These are phyloP conservation scores for Colletotrichum sp. DNA, from an alignment of 2,329 filamentous ascomycete genomes.

Conservation along the genomic window DNA sequence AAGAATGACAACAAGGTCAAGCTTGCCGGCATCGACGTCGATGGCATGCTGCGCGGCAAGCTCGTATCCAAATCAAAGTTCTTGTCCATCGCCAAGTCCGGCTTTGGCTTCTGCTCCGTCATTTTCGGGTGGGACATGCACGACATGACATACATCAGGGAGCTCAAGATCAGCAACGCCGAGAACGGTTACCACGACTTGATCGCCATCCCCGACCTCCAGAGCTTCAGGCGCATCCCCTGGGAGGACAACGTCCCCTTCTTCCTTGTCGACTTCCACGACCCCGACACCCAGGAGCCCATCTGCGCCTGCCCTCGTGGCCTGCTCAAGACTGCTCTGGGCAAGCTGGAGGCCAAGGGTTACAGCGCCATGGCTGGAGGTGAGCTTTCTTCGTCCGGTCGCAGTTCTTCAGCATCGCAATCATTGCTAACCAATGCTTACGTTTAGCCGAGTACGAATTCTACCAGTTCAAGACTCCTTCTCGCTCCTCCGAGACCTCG, in stretches of 20 bases:
- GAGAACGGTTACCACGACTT: constrained; percentile 90
- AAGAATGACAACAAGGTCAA: constrained; percentile 80
- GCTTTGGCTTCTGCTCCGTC: constrained; percentile 94
- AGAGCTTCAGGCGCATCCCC: constrained; percentile 81
- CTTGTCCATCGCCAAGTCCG: constrained; percentile 77
- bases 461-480: constrained; percentile 83
- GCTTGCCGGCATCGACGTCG: constrained; percentile 85
- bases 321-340: constrained; percentile 70
- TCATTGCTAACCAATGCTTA: not conserved
- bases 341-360: constrained; percentile 71
- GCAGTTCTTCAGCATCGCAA: not conserved
- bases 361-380: constrained; percentile 89
- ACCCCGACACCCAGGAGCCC: constrained; percentile 76
- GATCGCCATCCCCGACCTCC: constrained; percentile 80
- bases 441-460: constrained; percentile 90
- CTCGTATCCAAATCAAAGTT: constrained; percentile 94
- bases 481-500: constrained; percentile 53
- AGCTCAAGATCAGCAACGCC: constrained; percentile 87
- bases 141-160: constrained; percentile 85
- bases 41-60: constrained; percentile 88
- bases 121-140: constrained; percentile 99
- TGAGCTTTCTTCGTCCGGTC: constrained; percentile 45
- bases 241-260: constrained; percentile 90
- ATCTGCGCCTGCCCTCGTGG: constrained; percentile 82
- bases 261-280: constrained; percentile 83